Evolutionary conservation across 108 stramenopile genomes (phyloP), one percentile per base, ranked within the genome.

Genomic region (Nitzschia sp.): DNA sequence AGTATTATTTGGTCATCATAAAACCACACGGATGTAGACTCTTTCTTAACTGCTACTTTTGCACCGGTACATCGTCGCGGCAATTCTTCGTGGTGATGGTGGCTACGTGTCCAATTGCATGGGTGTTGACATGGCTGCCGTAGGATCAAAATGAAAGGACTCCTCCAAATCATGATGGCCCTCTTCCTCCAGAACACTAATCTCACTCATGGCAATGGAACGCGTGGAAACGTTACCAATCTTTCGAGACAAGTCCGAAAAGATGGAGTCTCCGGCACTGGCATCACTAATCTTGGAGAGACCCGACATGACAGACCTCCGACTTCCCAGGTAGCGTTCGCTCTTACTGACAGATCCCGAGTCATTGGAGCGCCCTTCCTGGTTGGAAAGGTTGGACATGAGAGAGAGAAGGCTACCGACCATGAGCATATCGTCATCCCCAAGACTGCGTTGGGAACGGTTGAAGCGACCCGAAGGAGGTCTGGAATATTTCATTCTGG

Each of bases 301-400:
- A 22, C 83, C 83, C 19, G 75, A 77, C 78, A 83, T 83, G 57
- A 83, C 40, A 22, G 82, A 83, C 44, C 69, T 54, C 26, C 79
- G 64, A 63, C 71, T 72, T 29, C 77, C 77, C 11, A 75, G 42
- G 17, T 25, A 39, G 29, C 38, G n/a, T 39, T 39, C 15, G 6
- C 17, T 48, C 38, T 26, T 20, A 40, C 24, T 25, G 11, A 73
- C 11, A 26, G 25, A 39, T 40, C 46, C 54, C 15, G 38, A 12
- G 26, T 54, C 60, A 40, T 63, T 19, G 8, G 41, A 14, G 55
- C 68, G 48, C 7, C 29, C 55, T 26, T 51, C 59, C 10, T 51
- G 63, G 54, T 71, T 65, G 14, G 43, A 55, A 5, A 77, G 8
- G 52, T 63, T 63, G 51, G 71, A 72, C 24, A 71, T 41, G 14